Base-by-base conservation (phyloP, 2,329 filamentous ascomycete genomes). In the Aspergillus unguis region DNA sequence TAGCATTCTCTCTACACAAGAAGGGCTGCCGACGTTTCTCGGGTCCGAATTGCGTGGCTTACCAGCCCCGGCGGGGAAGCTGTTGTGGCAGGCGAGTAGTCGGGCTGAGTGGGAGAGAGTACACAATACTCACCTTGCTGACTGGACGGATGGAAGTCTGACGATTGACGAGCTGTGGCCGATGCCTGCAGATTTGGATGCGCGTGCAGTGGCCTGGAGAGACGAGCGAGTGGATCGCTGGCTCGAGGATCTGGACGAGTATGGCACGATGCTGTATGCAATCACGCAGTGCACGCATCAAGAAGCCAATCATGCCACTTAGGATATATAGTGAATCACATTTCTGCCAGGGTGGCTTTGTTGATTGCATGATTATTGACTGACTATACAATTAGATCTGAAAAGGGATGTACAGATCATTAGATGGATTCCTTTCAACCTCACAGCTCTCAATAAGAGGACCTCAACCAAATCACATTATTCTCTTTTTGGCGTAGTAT, bases 91-190 rank as follows among this genome's bases (percentile, higher is more conserved):
- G 3, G 70, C 74, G 2, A 31, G 48, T 6, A 59, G 56, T 4
- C 65, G 73, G 7, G 52, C 53, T 0, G 69, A 63, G 0, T 82
- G 79, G 79, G 71, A 78, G 35, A 50, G 35, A 6, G 61, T 58
- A 17, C 80, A 79, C 54, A 75, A 78, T 49, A 40, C 58, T 0
- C 60, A 76, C 38, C 54, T 80, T 17, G 67, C 65, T 0, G 70
- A 72, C 3, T 80, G 77, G 76, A 48, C 53, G 1, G 69, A 70
- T 3, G 68, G 63, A 0, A 52, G 60, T 3, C 64, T 81, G 3
- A 64, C 64, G 3, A 77, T 82, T 44, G 75, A 80, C 31, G 79
- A 82, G 54, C 64, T 82, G 1, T 82, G 80, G 80, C 72, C 76
- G 0, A 61, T 68, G 4, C 70, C 73, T 2, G 29, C 50, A 0